Conservation (phyloP, 2,329 filamentous ascomycete genomes). For the Monosporascus sp. region DNA sequence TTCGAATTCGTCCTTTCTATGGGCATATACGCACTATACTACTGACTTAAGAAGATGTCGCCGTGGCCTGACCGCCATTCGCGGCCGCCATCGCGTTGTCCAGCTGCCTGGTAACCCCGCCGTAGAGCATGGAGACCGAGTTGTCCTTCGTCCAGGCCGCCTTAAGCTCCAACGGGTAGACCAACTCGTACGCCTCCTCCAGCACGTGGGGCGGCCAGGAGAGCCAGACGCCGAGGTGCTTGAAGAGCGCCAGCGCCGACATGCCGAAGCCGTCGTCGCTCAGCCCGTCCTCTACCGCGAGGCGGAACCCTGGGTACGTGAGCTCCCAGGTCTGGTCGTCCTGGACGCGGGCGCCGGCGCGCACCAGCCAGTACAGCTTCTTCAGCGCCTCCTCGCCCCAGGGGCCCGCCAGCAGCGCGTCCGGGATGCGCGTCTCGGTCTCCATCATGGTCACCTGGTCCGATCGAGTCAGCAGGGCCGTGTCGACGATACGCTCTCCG, state of each 20-base stretch:
- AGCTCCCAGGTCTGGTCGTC: constrained; percentile 36
- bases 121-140: not conserved
- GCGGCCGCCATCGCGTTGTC: not conserved
- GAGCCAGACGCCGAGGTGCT: not conserved
- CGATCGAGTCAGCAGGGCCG: constrained; percentile 12
- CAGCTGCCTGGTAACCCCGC: not conserved
- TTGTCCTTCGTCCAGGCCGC: not conserved
- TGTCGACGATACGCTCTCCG: not conserved
- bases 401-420: constrained; percentile 34
- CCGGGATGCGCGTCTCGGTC: constrained; percentile 33
- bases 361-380: constrained; percentile 42
- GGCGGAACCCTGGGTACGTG: constrained; percentile 31
- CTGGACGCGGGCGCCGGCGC: constrained; percentile 31
- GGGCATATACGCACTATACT: too few species aligned
- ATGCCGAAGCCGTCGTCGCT: not conserved
- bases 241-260: not conserved
- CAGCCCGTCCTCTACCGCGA: constrained; percentile 20
- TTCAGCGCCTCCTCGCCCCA: constrained; percentile 34
- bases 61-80: too few species aligned
- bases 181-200: not conserved
- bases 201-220: not conserved
- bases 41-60: too few species aligned
- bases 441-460: constrained; percentile 31
- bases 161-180: not conserved
- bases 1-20: too few species aligned